Percentiles rank a stretch among this genome's conserved stretches.
Conservation (phyloP, 2,329 filamentous ascomycete species). For the Pyricularia grisea region DNA sequence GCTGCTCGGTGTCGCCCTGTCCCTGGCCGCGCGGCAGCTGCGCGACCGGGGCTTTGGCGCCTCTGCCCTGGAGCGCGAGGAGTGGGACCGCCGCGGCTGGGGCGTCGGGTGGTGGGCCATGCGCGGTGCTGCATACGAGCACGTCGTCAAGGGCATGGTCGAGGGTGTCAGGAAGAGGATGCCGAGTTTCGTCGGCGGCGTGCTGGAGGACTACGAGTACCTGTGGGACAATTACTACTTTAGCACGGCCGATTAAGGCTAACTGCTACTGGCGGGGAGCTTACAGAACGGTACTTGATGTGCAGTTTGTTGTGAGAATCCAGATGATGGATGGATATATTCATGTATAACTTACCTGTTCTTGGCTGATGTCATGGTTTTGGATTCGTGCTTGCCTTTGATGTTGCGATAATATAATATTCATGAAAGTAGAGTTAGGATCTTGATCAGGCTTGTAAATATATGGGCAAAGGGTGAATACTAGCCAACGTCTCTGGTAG, state of each 20-base stretch:
- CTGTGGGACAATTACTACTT: conserved; percentile 99
- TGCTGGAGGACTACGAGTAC: conserved; percentile 94
- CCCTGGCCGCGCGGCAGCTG: conserved; percentile 83
- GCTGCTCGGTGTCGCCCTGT: conserved; percentile 75
- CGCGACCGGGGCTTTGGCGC: conserved; percentile 66
- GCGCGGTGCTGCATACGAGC: conserved; percentile 95
- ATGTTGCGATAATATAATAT: neutral
- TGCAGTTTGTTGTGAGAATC: neutral
- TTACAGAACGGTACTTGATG: neutral
- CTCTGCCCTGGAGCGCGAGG: conserved; percentile 80
- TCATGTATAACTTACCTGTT: neutral
- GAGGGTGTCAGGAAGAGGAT: conserved; percentile 65
- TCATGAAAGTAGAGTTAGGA: neutral
- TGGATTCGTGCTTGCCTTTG: neutral
- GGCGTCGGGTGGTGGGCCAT: conserved; percentile 91
- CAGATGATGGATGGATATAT: neutral
- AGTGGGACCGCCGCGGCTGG: conserved; percentile 82
- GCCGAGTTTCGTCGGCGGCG: conserved; percentile 71
- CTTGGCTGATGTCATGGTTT: neutral
- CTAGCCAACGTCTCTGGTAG: too few relatives aligned
- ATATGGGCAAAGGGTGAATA: too few relatives aligned
- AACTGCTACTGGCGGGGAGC: neutral
- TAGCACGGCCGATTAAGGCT: conserved; percentile 31
- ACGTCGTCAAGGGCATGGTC: conserved; percentile 70
- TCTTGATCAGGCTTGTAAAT: too few relatives aligned